Evolutionary conservation across 495 filamentous ascomycete species (phyloP).

Genomic region (Xylaria bambusicola): DNA sequence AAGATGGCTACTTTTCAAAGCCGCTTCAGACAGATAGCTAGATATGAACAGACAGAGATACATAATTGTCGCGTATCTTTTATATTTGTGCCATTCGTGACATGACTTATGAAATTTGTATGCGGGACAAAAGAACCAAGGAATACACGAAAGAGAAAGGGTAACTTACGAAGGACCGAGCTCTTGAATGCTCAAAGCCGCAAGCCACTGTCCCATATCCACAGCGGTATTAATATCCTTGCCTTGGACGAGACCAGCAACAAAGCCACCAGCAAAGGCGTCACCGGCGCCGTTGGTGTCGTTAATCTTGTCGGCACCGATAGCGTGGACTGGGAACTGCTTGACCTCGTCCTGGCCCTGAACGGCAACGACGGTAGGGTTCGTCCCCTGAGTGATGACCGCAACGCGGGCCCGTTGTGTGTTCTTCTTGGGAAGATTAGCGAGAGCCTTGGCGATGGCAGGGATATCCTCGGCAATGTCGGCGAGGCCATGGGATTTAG

Average conservation of each 20-base stretch:
- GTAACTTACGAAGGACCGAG: slow-evolving; percentile 87
- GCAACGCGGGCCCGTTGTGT: slow-evolving; percentile 73
- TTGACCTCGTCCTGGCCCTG: slow-evolving; percentile 69
- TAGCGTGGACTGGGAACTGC: slow-evolving; percentile 76
- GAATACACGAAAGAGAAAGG: slow-evolving; percentile 13
- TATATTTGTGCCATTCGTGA: background rate
- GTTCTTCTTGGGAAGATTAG: slow-evolving; percentile 89
- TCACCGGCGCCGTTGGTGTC: slow-evolving; percentile 98
- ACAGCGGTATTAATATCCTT: slow-evolving; percentile 73
- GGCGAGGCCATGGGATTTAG: slow-evolving; percentile 69
- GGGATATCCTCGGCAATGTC: slow-evolving; percentile 71
- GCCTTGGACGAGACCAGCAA: slow-evolving; percentile 83
- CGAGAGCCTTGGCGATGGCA: slow-evolving; percentile 84
- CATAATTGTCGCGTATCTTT: background rate
- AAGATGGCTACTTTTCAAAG: slow-evolving; percentile 1
- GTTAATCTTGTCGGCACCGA: slow-evolving; percentile 73
- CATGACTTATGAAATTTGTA: background rate
- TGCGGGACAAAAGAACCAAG: background rate
- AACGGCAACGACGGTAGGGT: slow-evolving; percentile 79
- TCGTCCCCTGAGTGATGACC: slow-evolving; percentile 91
- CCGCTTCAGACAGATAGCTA: slow-evolving; percentile 18
- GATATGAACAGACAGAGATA: slow-evolving; percentile 5
- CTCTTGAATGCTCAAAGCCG: slow-evolving; percentile 87
- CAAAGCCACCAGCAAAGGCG: slow-evolving; percentile 93
- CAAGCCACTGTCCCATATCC: slow-evolving; percentile 95